Evolutionary conservation across 768 basidiomycete species (phyloP).

Genomic region (Favolaschia claudopus): DNA sequence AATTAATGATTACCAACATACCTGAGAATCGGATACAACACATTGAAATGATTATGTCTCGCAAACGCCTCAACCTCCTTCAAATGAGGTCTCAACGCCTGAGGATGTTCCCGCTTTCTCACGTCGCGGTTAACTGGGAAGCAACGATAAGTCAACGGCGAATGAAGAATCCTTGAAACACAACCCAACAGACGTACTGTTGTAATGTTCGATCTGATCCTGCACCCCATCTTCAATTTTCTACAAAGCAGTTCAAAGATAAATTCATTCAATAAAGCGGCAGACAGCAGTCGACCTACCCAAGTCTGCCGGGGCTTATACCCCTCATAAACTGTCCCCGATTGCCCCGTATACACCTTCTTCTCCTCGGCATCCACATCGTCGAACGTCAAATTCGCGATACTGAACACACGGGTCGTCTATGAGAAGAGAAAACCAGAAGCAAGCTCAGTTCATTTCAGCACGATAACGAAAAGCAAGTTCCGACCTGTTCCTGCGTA

Average conservation of each 20-base stretch:
- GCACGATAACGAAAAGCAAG: neutral
- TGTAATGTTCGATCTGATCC: slow-evolving; percentile 56
- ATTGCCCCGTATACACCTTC: slow-evolving; percentile 44
- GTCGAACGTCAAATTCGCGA: slow-evolving; percentile 53
- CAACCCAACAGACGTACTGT: slow-evolving; percentile 36
- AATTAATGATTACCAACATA: slow-evolving; percentile 4
- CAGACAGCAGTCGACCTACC: slow-evolving; percentile 39
- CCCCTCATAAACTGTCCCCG: slow-evolving; percentile 57
- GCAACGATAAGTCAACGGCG: no score
- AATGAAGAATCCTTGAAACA: neutral
- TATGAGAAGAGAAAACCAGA: slow-evolving; percentile 21
- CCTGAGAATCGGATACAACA: slow-evolving; percentile 47
- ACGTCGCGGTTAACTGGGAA: slow-evolving; percentile 45
- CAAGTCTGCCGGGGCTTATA: slow-evolving; percentile 61
- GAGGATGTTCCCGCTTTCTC: slow-evolving; percentile 42
- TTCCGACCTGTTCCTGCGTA: slow-evolving; percentile 45
- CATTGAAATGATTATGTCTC: slow-evolving; percentile 44
- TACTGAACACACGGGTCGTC: slow-evolving; percentile 55
- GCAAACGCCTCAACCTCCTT: slow-evolving; percentile 45
- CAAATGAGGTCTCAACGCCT: slow-evolving; percentile 44
- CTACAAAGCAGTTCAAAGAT: slow-evolving; percentile 28
- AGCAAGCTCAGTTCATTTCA: neutral
- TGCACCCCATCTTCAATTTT: slow-evolving; percentile 48
- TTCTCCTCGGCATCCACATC: slow-evolving; percentile 52
- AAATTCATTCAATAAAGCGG: neutral